Base-by-base conservation (phyloP, 768 basidiomycete genomes). In the Termitomyces sp. region DNA sequence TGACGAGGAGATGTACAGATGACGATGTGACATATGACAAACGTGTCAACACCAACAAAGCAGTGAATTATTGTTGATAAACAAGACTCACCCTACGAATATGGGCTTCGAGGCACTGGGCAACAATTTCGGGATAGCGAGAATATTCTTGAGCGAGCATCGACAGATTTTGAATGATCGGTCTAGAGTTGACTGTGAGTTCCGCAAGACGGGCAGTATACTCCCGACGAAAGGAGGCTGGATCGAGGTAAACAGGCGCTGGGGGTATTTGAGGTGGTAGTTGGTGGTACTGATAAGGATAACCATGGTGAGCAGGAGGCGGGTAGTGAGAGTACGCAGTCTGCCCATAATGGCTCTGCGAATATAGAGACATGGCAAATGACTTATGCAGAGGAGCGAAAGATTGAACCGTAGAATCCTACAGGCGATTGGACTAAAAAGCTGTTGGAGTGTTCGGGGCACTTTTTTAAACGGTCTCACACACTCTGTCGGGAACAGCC, bases 161-260 rank as follows among this genome's bases (percentile, higher is more conserved):
- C 38, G 97, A 98, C 15, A 99, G 76, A 63, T 83, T 84, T 77
- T 97, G 94, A 65, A 99, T 99, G 63, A 97, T 86, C 10, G 94
- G 90, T 69, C 95, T 88, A 66, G 95, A 96, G 77, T 98, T 99
- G 81, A 95, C 88, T 56, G 87, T 92, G 64, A 99, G 88, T 65
- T 88, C 86, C 68, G 84, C 78, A 58, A 97, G 86, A 63, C 91
- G 86, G 46, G 77, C 72, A 59, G 83, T 70, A 75, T 89, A 94
- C 77, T 93, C 92, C 76, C 86, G 85, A 66, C 93, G 86, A 72
- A 94, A 94, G 43, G 82, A 77, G 73, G 80, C 81, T 36, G 89
- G 85, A 72, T 92, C 89, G 71, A 84, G 73, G 76, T 68, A 57
- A 73, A 70, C 5, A 74, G 73, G 53, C 12, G 79, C 70, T 43